A percentile compares a stretch with the other conserved stretches of the same genome.
These are phyloP conservation scores for Oryza meridionalis DNA, from an alignment of 176 grass and related monocot species.

Conservation along the genomic window DNA sequence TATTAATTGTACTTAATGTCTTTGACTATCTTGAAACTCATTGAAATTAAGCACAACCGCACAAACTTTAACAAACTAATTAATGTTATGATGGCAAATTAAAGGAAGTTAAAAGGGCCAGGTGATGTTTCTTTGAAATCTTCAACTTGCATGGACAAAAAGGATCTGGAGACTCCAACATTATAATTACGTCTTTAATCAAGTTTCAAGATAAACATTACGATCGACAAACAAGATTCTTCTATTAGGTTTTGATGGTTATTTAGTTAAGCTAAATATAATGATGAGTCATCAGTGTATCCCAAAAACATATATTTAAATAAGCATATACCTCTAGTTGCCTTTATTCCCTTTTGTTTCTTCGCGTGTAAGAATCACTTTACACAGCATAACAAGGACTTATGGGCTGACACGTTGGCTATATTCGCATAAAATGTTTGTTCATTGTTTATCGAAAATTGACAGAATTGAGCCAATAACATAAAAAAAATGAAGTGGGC, in stretches of 20 bases:
- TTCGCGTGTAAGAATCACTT: neutral
- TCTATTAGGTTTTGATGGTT: slow-evolving; percentile 16
- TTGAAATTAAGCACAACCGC: too few species aligned
- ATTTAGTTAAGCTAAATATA: neutral
- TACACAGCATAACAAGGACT: neutral
- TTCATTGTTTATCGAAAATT: neutral
- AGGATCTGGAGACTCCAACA: too few species aligned
- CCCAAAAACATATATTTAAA: neutral
- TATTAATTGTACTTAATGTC: too few species aligned
- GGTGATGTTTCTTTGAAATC: neutral
- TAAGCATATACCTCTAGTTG: neutral
- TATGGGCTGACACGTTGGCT: neutral
- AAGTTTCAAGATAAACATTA: neutral
- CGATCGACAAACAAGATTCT: slow-evolving; percentile 8
- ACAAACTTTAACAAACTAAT: too few species aligned
- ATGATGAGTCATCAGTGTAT: neutral
- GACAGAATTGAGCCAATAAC: neutral
- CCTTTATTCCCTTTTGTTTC: neutral
- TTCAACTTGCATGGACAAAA: neutral
- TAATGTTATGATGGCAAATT: too few species aligned
- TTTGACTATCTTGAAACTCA: too few species aligned
- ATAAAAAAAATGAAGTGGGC: neutral
- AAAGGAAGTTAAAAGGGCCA: neutral
- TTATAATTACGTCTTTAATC: neutral
- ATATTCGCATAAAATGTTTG: neutral